Percentiles rank a stretch among this genome's conserved stretches.
Conservation (phyloP, 495 filamentous ascomycete genomes). For the Pseudotulostoma volvatum region DNA sequence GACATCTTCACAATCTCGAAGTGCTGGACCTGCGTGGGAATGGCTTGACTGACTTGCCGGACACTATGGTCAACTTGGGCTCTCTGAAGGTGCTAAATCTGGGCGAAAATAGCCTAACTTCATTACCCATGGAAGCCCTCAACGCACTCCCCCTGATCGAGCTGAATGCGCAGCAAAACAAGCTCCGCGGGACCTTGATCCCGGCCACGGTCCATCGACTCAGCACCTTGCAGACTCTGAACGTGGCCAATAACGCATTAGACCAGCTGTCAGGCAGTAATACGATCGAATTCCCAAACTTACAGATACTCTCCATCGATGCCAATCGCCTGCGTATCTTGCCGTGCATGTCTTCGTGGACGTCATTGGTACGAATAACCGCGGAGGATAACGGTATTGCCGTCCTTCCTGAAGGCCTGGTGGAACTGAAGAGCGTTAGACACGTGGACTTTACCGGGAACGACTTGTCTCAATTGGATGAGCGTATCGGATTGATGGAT, state of each 20-base stretch:
- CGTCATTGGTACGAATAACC: conserved; percentile 49
- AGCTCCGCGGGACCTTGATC: conserved; percentile 56
- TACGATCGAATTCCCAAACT: conserved; percentile 43
- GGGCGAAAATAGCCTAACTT: conserved; percentile 53
- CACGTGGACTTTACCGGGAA: conserved; percentile 75
- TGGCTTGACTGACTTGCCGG: conserved; percentile 56
- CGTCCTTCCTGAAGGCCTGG: conserved; percentile 58
- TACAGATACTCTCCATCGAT: conserved; percentile 58
- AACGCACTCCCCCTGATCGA: conserved; percentile 53
- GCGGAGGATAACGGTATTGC: conserved; percentile 69
- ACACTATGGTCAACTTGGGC: conserved; percentile 42
- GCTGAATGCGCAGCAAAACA: conserved; percentile 63
- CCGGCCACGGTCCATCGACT: conserved; percentile 38
- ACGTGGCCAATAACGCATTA: conserved; percentile 62
- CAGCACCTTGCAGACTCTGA: conserved; percentile 49
- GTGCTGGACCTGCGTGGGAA: conserved; percentile 70
- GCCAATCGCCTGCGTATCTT: conserved; percentile 59
- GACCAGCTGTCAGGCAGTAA: conserved; percentile 33
- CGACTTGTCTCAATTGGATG: conserved; percentile 56
- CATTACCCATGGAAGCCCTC: conserved; percentile 52
- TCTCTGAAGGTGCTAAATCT: conserved; percentile 62
- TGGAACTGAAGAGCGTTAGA: conserved; percentile 44
- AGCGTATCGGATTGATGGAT: conserved; percentile 66
- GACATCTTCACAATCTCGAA: conserved; percentile 50
- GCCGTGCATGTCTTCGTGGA: conserved; percentile 56